These are phyloP conservation scores for Phaeotremella fagi DNA, from an alignment of 768 basidiomycete species.

Conservation along the genomic window DNA sequence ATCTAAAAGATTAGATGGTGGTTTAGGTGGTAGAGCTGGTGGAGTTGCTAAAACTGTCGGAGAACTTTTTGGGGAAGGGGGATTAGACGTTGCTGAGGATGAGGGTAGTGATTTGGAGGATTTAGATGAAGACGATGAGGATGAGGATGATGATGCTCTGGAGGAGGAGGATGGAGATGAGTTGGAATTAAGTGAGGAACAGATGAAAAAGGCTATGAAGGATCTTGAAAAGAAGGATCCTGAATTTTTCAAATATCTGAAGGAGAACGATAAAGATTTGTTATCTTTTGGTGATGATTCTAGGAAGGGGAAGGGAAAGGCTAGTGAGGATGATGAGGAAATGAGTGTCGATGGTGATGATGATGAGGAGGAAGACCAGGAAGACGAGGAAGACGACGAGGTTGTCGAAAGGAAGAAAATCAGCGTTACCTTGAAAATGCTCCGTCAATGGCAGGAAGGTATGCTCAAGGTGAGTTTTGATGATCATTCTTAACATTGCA, in stretches of 20 bases:
- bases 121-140: slow-evolving; percentile 28
- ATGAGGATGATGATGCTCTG: slow-evolving; percentile 48
- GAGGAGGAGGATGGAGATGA: slow-evolving; percentile 74
- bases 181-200: slow-evolving; percentile 55
- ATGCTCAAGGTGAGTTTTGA: slow-evolving; percentile 64
- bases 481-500: not conserved
- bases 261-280: slow-evolving; percentile 91
- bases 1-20: slow-evolving; percentile 17
- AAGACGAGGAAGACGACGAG: slow-evolving; percentile 10
- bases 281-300: slow-evolving; percentile 65
- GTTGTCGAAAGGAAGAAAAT: slow-evolving; percentile 33
- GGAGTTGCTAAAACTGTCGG: slow-evolving; percentile 39
- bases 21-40: slow-evolving; percentile 32
- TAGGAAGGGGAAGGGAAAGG: slow-evolving; percentile 7
- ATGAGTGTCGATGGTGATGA: slow-evolving; percentile 54
- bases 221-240: slow-evolving; percentile 92
- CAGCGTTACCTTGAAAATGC: slow-evolving; percentile 52
- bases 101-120: slow-evolving; percentile 26
- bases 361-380: slow-evolving; percentile 50
- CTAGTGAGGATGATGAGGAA: slow-evolving; percentile 43
- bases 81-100: slow-evolving; percentile 15
- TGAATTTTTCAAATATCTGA: slow-evolving; percentile 97
- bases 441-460: slow-evolving; percentile 82
- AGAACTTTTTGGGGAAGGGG: slow-evolving; percentile 33
- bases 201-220: slow-evolving; percentile 75